Conservation (phyloP, 1,284 basidiomycete species). For the Exobasidium rhododendri region DNA sequence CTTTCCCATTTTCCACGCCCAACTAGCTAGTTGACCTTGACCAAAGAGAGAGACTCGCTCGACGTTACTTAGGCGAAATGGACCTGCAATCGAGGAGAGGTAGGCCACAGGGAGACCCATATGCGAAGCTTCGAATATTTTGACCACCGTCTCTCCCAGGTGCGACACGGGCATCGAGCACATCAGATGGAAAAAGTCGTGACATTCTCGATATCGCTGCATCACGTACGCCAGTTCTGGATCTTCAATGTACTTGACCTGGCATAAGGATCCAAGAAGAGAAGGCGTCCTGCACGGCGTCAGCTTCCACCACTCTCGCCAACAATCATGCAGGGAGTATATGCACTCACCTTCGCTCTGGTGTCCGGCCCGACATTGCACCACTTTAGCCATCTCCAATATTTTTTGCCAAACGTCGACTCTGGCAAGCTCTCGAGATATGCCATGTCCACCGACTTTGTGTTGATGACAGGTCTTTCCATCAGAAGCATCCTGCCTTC, state of each 20-base stretch:
- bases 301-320: slow-evolving; percentile 22
- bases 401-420: slow-evolving; percentile 81
- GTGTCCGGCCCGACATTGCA: slow-evolving; percentile 94
- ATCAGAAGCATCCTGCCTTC: slow-evolving; percentile 66
- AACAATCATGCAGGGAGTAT: background rate
- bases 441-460: slow-evolving; percentile 71
- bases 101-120: slow-evolving; percentile 84
- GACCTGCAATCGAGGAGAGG: slow-evolving; percentile 73
- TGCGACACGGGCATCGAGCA: slow-evolving; percentile 82
- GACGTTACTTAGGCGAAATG: slow-evolving; percentile 43
- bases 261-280: no score
- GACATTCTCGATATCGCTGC: slow-evolving; percentile 95
- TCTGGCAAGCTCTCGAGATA: slow-evolving; percentile 66
- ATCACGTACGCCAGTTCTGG: slow-evolving; percentile 71
- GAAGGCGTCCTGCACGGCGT: slow-evolving; percentile 51
- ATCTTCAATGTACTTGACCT: slow-evolving; percentile 72
- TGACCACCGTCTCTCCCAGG: slow-evolving; percentile 89
- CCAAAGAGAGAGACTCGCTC: slow-evolving; percentile 16
- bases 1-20: slow-evolving; percentile 16
- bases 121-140: slow-evolving; percentile 91
- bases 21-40: slow-evolving; percentile 3
- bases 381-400: slow-evolving; percentile 83
- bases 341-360: slow-evolving; percentile 70
- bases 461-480: slow-evolving; percentile 77
- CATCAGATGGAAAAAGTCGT: slow-evolving; percentile 89